Base-by-base conservation (phyloP, 164 flowering plant genomes). In the Euptelea pleiosperma region DNA sequence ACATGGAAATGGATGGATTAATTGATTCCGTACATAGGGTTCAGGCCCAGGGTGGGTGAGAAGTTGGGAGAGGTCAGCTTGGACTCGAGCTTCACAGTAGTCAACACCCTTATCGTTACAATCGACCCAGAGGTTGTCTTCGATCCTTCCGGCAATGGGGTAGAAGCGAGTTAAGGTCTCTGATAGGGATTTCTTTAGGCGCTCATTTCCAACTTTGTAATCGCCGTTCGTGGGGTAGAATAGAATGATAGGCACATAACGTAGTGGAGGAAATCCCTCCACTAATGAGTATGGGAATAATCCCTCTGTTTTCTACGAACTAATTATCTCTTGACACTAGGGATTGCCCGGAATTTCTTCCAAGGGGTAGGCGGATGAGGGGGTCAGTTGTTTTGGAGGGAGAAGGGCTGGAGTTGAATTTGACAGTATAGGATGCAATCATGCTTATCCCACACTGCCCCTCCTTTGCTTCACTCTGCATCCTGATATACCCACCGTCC, bases 401-500 rank as follows among this genome's bases (percentile, higher is more conserved):
- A 45, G 62, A 18, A 7, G 58, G 57, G 31, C 46, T 64, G 26
- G 48, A 18, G 22, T 36, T 56, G 43, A 9, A 30, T 61, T 68
- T 72, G 48, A 72, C 42, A 25, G 72, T 67, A 42, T 64, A 72
- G 19, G 72, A 68, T 34, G 69, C 70, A 60, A 61, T 51, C 52
- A 46, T 64, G 67, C 61, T 64, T 55, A 72, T 64, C 43, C 72
- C 72, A 52, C 75, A 72, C 18, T 60, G 24, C n/a, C 76, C 72
- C 36, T 67, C 72, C 35, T 41, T 16, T 14, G 30, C 19, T 47
- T 41, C 31, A 2, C 28, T 62, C 31, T 67, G 41, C 62, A 68
- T 68, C 44, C 47, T 68, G 28, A 68, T 58, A 49, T 72, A 73
- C 2, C 73, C 76, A 35, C 53, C 55, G 25, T 73, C 73, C 73